Evolutionary conservation across 2,329 filamentous ascomycete genomes (phyloP), one percentile per base, ranked within the genome.

Genomic region (Nannizzia gypsea): DNA sequence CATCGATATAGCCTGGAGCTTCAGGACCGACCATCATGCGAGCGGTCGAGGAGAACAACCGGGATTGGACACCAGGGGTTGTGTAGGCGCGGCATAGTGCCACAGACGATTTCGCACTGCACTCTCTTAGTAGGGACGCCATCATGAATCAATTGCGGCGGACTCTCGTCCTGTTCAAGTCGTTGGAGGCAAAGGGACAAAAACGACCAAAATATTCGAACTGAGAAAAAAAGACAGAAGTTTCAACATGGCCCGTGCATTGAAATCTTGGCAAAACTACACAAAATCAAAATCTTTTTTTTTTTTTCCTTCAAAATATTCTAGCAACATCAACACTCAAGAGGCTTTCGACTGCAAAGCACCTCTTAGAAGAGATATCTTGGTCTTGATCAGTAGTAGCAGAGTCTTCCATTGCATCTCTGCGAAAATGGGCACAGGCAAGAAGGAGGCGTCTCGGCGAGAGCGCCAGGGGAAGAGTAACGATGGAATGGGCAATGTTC

Each of bases 401-500:
- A 61, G n/a, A 20, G 57, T 57, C 5, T 62, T 57, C 61, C 63
- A 61, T 31, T 57, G 40, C 28, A 60, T 60, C 59, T 58, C 61
- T 60, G 62, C 58, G 71, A 78, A 62, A 46, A 96, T 96, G 90
- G 90, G 90, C 76, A 87, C 85, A 68, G 86, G 84, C 69, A 97
- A 97, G 81, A 96, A 96, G 76, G 92, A 97, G 77, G 85, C 84
- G 65, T 82, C 79, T 73, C 86, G 92, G 77, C 87, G 88, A 73
- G 82, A 81, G 78, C 88, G 90, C 73, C 85, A 96, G 81, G 90
- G 89, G 67, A 92, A 91, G 78, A 83, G 82, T 56, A 83, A 83
- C 66, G 87, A 93, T 83, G 90, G 90, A 73, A 90, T 96, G 83
- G 85, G 78, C 69, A 97, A 97, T 77, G 89, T 97, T 70, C 89